These are phyloP conservation scores for Warburgia ugandensis DNA, from an alignment of 164 flowering plant species.

Conservation along the genomic window DNA sequence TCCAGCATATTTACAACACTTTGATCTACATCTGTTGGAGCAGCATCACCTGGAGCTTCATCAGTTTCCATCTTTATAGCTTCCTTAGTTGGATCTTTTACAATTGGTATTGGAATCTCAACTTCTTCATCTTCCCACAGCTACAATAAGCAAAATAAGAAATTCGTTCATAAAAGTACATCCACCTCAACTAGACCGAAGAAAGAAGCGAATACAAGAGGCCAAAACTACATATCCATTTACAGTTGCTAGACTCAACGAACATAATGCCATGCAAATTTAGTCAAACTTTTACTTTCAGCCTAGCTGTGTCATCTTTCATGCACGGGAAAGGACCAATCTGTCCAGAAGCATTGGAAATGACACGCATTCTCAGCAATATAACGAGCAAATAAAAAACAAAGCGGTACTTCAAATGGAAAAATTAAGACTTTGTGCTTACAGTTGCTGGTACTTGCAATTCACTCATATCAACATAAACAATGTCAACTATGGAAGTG, in stretches of 20 bases:
- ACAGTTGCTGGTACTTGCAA: constrained; percentile 59
- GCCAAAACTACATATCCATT: no score
- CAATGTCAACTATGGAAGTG: constrained; percentile 69
- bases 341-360: constrained; percentile 7
- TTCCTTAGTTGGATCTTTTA: constrained; percentile 52
- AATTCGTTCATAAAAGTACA: neutral
- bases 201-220: neutral
- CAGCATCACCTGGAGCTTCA: constrained; percentile 35
- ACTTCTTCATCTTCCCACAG: constrained; percentile 83
- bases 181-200: neutral
- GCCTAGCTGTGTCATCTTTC: constrained; percentile 61
- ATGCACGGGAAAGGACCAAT: constrained; percentile 77
- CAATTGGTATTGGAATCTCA: constrained; percentile 43
- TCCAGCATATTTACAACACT: constrained; percentile 73
- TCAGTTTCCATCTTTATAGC: no score
- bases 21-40: constrained; percentile 33
- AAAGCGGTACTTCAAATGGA: no score
- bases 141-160: constrained; percentile 21
- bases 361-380: no score
- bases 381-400: no score
- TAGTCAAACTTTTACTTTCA: constrained; percentile 76
- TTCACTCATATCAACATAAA: constrained; percentile 64
- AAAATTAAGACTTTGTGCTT: no score
- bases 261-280: constrained; percentile 84
- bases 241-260: constrained; percentile 82